Percentiles rank a stretch among this genome's conserved stretches.
Evolutionary conservation across 2,329 filamentous ascomycete genomes (phyloP).

Genomic region (Alternaria ventricosa): DNA sequence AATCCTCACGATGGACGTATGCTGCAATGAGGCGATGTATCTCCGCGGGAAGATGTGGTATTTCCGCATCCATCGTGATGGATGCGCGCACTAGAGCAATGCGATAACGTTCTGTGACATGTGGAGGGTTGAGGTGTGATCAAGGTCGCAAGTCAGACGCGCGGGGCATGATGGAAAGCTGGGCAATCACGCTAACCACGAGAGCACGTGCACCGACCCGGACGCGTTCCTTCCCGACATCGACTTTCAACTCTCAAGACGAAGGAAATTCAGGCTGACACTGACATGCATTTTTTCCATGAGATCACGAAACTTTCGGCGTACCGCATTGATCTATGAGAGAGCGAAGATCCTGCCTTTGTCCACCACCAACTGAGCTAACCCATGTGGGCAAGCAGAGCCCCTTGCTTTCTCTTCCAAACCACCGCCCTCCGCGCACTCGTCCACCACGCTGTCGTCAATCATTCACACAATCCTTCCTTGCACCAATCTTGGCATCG

Average conservation of each 20-base stretch:
- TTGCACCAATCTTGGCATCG: conserved; percentile 15
- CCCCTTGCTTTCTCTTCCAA: background rate
- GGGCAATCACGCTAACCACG: background rate
- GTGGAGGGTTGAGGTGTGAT: too few relatives aligned
- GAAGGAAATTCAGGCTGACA: too few relatives aligned
- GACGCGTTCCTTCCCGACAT: background rate
- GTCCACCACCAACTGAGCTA: background rate
- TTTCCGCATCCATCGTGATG: too few relatives aligned
- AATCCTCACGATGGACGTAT: conserved; percentile 8
- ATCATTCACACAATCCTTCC: background rate
- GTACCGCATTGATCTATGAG: background rate
- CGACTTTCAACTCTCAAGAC: too few relatives aligned
- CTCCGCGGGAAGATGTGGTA: conserved; percentile 20
- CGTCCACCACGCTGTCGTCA: background rate
- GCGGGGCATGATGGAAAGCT: background rate
- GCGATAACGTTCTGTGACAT: too few relatives aligned
- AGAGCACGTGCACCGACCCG: background rate
- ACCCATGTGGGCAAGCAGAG: background rate
- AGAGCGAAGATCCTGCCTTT: background rate
- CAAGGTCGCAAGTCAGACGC: background rate
- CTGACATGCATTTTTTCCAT: too few relatives aligned
- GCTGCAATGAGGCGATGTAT: conserved; percentile 14
- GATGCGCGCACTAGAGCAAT: too few relatives aligned
- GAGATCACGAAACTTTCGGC: fast-evolving
- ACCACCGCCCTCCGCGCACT: background rate